These are phyloP conservation scores for Erythrophleum fordii DNA, from an alignment of 306 rosid species.

Conservation along the genomic window DNA sequence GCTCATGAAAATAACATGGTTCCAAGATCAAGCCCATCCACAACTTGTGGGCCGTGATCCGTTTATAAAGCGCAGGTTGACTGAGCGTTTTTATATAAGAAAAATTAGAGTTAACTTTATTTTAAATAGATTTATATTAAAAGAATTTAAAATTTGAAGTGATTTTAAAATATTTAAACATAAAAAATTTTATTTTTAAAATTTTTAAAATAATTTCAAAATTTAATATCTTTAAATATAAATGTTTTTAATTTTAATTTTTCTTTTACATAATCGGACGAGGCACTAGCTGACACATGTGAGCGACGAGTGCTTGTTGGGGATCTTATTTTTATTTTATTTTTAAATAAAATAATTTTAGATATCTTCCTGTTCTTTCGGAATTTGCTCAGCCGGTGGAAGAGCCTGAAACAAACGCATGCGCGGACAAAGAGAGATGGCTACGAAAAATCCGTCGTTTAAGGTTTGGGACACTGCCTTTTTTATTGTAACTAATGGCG, in stretches of 20 bases:
- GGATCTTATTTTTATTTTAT: not conserved
- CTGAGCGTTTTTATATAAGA: no score
- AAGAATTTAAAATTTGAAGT: no score
- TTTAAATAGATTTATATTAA: no score
- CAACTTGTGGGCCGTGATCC: not conserved
- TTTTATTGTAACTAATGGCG: not conserved
- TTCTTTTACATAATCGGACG: not conserved
- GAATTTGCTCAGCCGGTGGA: conserved; percentile 33
- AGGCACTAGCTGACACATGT: not conserved
- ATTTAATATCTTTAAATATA: no score
- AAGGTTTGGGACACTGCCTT: conserved; percentile 39
- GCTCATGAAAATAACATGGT: not conserved
- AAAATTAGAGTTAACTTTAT: no score
- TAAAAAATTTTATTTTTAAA: no score
- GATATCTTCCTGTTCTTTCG: conserved; percentile 35
- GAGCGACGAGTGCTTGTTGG: not conserved
- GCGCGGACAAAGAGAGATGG: conserved; percentile 21
- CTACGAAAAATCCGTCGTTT: conserved; percentile 31
- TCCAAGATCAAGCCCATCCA: not conserved
- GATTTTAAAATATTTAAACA: no score
- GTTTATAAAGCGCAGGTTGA: no score
- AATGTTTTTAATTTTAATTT: no score
- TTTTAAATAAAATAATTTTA: not conserved
- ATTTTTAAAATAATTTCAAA: no score
- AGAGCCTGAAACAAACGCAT: conserved; percentile 40